A percentile compares a stretch with the other conserved stretches of the same genome.
Conservation (phyloP, 73 alveolate genomes). For the Tetrahymena malaccensis region DNA sequence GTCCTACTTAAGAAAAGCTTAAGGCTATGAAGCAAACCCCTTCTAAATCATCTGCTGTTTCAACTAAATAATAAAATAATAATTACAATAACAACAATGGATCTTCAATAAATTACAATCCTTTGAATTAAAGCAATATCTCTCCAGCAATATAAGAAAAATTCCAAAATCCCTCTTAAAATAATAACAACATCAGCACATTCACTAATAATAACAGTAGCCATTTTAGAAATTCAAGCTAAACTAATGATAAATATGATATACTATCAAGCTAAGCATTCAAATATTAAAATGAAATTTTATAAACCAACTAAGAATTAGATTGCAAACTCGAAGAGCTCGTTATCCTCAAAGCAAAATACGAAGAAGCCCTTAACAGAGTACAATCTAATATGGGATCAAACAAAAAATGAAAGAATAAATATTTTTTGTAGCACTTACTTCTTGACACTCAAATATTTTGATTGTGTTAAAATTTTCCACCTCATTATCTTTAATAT, state of each 20-base stretch:
- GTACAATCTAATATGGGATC: background rate
- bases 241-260: background rate
- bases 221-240: background rate
- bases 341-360: background rate
- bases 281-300: background rate
- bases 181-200: background rate
- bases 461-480: background rate
- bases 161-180: background rate
- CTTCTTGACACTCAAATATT: background rate
- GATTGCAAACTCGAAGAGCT: background rate
- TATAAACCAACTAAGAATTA: background rate
- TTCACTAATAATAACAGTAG: background rate
- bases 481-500: background rate
- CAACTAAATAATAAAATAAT: background rate
- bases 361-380: background rate
- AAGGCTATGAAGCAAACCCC: background rate
- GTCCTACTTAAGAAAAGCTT: background rate
- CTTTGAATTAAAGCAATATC: background rate
- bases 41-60: background rate
- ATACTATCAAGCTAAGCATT: background rate
- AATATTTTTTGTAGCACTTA: no score
- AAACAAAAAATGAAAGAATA: background rate
- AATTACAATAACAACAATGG: background rate
- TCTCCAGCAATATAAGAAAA: background rate
- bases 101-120: background rate